Evolutionary conservation across 2,329 filamentous ascomycete genomes (phyloP).

Genomic region (Cordyceps pruinosa): DNA sequence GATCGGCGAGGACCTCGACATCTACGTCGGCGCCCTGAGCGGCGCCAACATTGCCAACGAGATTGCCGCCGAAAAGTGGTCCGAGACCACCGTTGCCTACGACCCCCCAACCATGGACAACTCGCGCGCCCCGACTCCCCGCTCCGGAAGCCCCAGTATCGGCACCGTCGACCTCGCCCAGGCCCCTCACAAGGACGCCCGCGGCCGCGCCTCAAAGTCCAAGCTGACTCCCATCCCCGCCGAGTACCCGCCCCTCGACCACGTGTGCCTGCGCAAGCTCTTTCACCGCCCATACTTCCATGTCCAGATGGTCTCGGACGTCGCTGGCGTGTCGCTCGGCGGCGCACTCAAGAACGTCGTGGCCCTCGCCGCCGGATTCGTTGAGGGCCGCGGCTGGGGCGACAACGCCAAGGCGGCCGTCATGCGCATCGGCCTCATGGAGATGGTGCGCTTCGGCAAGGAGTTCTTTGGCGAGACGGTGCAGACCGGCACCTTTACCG

Average conservation of each 20-base stretch:
- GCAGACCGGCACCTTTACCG: constrained; percentile 82
- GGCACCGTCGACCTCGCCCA: constrained; percentile 45
- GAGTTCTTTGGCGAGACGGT: constrained; percentile 84
- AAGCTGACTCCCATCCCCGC: constrained; percentile 68
- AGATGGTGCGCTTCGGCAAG: constrained; percentile 95
- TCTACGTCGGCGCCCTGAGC: constrained; percentile 93
- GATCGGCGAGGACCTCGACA: constrained; percentile 83
- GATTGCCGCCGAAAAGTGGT: constrained; percentile 93
- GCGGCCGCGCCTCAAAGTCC: constrained; percentile 59
- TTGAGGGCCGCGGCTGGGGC: constrained; percentile 92
- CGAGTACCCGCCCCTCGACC: constrained; percentile 81
- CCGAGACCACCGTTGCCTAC: constrained; percentile 94
- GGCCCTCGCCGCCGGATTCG: constrained; percentile 87
- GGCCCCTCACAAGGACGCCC: constrained; percentile 56
- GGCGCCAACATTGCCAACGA: constrained; percentile 95
- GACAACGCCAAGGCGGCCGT: constrained; percentile 98
- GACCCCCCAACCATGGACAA: constrained; percentile 80
- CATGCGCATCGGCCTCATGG: constrained; percentile 90
- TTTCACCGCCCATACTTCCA: constrained; percentile 98
- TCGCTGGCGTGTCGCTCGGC: constrained; percentile 92
- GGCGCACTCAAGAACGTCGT: constrained; percentile 97
- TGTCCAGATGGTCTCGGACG: constrained; percentile 85
- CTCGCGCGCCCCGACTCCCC: constrained; percentile 60
- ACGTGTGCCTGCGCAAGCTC: constrained; percentile 72
- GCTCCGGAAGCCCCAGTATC: constrained; percentile 41